Evolutionary conservation across 495 filamentous ascomycete species (phyloP).

Genomic region (Aspergillus olivimuriae): DNA sequence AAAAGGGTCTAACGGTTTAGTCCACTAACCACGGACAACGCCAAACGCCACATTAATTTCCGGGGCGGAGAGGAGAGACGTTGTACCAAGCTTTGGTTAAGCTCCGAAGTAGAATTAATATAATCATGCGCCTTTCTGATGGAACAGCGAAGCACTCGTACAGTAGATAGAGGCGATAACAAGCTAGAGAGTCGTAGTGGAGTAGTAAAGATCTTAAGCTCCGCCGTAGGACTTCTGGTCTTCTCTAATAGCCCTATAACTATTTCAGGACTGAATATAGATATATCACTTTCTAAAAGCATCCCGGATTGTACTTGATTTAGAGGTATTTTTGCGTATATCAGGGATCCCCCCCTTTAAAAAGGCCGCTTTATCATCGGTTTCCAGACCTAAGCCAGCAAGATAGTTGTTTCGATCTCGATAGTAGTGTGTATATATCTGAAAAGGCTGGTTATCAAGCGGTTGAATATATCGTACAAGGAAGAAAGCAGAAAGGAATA

Average conservation of each 20-base stretch:
- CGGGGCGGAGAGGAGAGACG: too few species aligned
- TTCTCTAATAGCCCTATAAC: not conserved
- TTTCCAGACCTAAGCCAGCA: not conserved
- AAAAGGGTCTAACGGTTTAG: too few species aligned
- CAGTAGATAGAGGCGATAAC: not conserved
- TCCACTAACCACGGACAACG: too few species aligned
- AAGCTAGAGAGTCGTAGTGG: not conserved
- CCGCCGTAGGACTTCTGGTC: not conserved
- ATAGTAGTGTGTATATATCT: conserved; percentile 1
- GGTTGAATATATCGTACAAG: not conserved
- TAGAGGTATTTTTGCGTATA: not conserved
- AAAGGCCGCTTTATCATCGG: not conserved
- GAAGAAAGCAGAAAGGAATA: not conserved
- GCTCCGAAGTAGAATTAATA: conserved; percentile 1
- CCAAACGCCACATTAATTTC: too few species aligned
- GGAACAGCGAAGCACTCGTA: not conserved
- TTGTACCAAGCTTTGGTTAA: not conserved
- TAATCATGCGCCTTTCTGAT: not conserved
- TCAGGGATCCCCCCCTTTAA: not conserved
- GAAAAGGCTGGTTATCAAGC: not conserved
- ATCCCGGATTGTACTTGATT: not conserved
- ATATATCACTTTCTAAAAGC: not conserved
- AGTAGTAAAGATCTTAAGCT: not conserved
- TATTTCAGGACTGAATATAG: not conserved
- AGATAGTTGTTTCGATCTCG: not conserved